A percentile compares a stretch with the other conserved stretches of the same genome.
These are phyloP conservation scores for Lactarius tabidus DNA, from an alignment of 768 basidiomycete species.

Conservation along the genomic window DNA sequence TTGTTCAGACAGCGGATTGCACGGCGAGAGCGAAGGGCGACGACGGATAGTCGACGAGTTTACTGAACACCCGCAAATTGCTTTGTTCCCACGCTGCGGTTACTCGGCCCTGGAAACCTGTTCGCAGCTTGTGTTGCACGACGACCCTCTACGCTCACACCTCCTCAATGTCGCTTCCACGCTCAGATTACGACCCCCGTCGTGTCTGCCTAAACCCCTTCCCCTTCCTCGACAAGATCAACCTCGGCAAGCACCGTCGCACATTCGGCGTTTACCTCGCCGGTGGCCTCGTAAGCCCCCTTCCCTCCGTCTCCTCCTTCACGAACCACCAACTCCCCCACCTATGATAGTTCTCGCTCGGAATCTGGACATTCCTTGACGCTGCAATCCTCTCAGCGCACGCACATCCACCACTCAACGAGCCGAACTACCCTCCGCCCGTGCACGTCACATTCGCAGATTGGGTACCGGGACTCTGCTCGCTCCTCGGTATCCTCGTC, in stretches of 20 bases:
- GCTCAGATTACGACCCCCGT: constrained; percentile 78
- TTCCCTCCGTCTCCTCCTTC: constrained; percentile 11
- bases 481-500: constrained; percentile 86
- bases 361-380: constrained; percentile 94
- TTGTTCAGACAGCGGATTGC: too few species aligned
- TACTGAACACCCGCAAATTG: too few species aligned
- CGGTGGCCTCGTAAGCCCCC: constrained; percentile 78
- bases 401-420: constrained; percentile 68
- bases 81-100: constrained; percentile 6
- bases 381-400: constrained; percentile 88
- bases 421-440: constrained; percentile 63
- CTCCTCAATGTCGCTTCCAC: constrained; percentile 55
- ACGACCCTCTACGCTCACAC: background rate
- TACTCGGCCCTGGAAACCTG: background rate
- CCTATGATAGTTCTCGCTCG: constrained; percentile 79
- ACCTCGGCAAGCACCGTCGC: constrained; percentile 71
- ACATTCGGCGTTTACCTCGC: constrained; percentile 87
- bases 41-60: too few species aligned
- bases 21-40: too few species aligned
- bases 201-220: constrained; percentile 86
- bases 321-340: background rate
- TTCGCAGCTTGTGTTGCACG: background rate
- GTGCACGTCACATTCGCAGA: constrained; percentile 90
- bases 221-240: constrained; percentile 49
- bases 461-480: constrained; percentile 96